phyloP scores from a whole-genome alignment of 2,329 filamentous ascomycete genomes.

The Tolypocladium inflatum region DNA sequence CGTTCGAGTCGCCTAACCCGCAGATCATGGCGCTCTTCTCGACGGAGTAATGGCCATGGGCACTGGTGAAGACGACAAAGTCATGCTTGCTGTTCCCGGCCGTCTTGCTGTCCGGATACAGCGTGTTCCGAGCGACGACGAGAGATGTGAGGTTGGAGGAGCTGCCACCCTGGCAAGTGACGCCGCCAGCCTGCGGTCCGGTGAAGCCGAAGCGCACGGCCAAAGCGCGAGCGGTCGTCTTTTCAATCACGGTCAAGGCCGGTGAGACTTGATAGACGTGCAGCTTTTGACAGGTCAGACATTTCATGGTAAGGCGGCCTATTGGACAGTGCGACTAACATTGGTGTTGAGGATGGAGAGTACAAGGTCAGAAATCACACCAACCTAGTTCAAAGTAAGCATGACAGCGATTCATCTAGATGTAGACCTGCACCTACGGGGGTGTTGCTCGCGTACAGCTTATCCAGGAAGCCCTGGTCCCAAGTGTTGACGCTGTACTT shows the following conservation, averaged over 20 bases:
- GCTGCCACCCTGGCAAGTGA: conserved; percentile 73
- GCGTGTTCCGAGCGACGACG: conserved; percentile 75
- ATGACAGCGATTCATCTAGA: conserved; percentile 1
- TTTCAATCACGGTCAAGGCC: conserved; percentile 79
- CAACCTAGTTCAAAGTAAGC: conserved; percentile 42
- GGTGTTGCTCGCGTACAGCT: conserved; percentile 86
- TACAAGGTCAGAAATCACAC: conserved; percentile 75
- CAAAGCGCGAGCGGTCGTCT: conserved; percentile 63
- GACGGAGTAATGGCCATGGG: conserved; percentile 87
- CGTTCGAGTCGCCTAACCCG: conserved; percentile 68
- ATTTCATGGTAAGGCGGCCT: neutral
- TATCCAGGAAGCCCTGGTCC: conserved; percentile 94
- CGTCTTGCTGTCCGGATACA: conserved; percentile 70
- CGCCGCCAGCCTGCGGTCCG: conserved; percentile 61
- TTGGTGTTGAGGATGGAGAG: conserved; percentile 88
- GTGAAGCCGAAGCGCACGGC: conserved; percentile 69
- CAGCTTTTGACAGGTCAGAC: conserved; percentile 27
- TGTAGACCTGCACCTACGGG: conserved; percentile 40
- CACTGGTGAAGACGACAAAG: conserved; percentile 81
- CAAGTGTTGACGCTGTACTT: conserved; percentile 95
- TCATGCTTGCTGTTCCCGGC: conserved; percentile 54
- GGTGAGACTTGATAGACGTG: conserved; percentile 95
- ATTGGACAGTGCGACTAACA: conserved; percentile 29
- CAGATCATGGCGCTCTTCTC: conserved; percentile 91
- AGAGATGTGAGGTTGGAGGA: conserved; percentile 80